Conservation (phyloP, 768 basidiomycete species). For the Hypsizygus marmoreus region DNA sequence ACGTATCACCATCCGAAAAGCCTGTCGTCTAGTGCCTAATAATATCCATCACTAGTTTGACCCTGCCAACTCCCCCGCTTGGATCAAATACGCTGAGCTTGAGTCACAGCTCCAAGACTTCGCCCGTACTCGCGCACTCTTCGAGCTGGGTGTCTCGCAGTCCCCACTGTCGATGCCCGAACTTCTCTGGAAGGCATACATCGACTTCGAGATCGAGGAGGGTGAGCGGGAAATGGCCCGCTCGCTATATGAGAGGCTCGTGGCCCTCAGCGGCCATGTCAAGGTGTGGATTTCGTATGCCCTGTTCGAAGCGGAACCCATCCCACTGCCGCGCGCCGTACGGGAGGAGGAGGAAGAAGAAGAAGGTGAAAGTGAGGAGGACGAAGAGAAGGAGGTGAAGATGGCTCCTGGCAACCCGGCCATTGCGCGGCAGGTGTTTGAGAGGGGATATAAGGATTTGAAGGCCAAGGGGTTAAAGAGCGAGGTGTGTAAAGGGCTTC, state of each 20-base stretch:
- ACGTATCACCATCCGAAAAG: conserved; percentile 20
- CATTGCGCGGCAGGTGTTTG: conserved; percentile 77
- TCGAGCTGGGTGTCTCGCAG: conserved; percentile 88
- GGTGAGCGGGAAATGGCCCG: conserved; percentile 86
- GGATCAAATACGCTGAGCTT: conserved; percentile 95
- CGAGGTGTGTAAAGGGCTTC: conserved; percentile 58
- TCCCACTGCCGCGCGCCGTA: conserved; percentile 61
- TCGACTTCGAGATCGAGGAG: conserved; percentile 95
- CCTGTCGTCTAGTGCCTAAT: conserved; percentile 1
- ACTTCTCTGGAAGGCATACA: conserved; percentile 90
- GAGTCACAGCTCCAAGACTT: conserved; percentile 88
- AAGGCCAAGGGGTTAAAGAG: conserved; percentile 81
- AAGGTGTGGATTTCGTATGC: conserved; percentile 98
- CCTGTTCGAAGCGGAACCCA: conserved; percentile 82
- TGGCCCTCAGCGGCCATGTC: conserved; percentile 86
- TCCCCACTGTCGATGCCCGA: conserved; percentile 92
- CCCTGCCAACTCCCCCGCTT: conserved; percentile 86
- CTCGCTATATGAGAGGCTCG: conserved; percentile 85
- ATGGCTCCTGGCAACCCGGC: conserved; percentile 72
- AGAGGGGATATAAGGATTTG: conserved; percentile 85
- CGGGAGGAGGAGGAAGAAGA: conserved; percentile 77
- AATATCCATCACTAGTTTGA: conserved; percentile 59
- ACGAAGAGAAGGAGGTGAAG: conserved; percentile 59
- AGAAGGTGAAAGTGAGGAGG: conserved; percentile 67
- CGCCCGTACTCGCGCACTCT: conserved; percentile 88